Evolutionary conservation across 768 basidiomycete genomes (phyloP).

Genomic region (Leccinum pellstonianum): DNA sequence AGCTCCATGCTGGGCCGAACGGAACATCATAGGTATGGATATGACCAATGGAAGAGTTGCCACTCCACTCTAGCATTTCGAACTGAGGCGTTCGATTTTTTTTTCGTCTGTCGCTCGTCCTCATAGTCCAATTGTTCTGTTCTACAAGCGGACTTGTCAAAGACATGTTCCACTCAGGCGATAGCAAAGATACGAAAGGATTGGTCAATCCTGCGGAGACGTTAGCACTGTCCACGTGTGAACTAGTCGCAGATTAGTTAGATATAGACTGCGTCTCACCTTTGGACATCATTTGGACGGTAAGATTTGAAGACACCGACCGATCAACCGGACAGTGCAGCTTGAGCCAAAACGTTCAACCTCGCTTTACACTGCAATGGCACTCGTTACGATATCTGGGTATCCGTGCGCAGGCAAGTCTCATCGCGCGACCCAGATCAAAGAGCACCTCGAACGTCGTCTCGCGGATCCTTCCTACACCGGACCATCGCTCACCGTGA

Average conservation of each 20-base stretch:
- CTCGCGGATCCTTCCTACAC: slow-evolving; percentile 49
- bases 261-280: background rate
- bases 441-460: slow-evolving; percentile 50
- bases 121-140: too few relatives aligned
- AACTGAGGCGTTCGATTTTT: background rate
- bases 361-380: slow-evolving; percentile 58
- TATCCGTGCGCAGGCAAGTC: slow-evolving; percentile 90
- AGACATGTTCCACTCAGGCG: background rate
- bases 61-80: background rate
- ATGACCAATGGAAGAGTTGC: too few relatives aligned
- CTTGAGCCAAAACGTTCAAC: background rate
- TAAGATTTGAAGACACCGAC: background rate
- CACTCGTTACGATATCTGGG: slow-evolving; percentile 87
- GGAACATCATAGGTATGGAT: background rate
- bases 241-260: background rate
- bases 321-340: background rate
- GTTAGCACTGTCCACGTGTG: background rate
- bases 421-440: slow-evolving; percentile 64
- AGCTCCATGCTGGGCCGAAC: background rate
- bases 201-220: background rate
- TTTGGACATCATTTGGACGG: background rate
- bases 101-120: too few relatives aligned
- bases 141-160: too few relatives aligned
- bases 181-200: too few relatives aligned
- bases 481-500: slow-evolving; percentile 47